These are phyloP conservation scores for Hansfordia pulvinata DNA, from an alignment of 2,329 filamentous ascomycete genomes.

Conservation along the genomic window DNA sequence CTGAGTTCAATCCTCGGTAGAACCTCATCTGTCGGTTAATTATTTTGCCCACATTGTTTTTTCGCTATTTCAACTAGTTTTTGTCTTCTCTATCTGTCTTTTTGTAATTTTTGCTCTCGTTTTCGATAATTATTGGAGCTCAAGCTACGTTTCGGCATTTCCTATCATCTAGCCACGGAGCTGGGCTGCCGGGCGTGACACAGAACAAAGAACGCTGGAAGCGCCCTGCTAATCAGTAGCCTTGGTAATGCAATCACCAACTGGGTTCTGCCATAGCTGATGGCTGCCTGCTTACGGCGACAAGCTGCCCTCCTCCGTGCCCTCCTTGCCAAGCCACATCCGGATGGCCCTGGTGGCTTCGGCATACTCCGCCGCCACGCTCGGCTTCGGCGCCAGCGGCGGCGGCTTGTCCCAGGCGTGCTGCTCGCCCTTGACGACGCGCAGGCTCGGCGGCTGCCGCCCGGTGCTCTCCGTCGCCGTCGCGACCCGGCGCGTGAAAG, in stretches of 20 bases:
- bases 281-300: too few relatives aligned
- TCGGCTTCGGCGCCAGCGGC: slow-evolving; percentile 27
- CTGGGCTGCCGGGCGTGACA: too few relatives aligned
- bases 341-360: slow-evolving; percentile 25
- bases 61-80: too few relatives aligned
- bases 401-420: slow-evolving; percentile 36
- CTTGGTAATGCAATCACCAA: too few relatives aligned
- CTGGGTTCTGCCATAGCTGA: too few relatives aligned
- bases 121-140: too few relatives aligned
- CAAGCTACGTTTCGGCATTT: too few relatives aligned
- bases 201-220: too few relatives aligned
- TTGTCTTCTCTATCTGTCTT: slow-evolving; percentile 1
- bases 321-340: slow-evolving; percentile 17
- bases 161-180: too few relatives aligned
- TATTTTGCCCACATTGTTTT: neutral
- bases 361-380: slow-evolving; percentile 30
- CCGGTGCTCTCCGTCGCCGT: slow-evolving; percentile 3
- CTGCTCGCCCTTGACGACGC: slow-evolving; percentile 29
- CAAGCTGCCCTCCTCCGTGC: neutral
- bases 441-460: slow-evolving; percentile 21
- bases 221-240: too few relatives aligned
- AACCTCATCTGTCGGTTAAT: slow-evolving; percentile 4
- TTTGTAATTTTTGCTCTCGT: neutral
- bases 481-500: slow-evolving; percentile 10
- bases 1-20: slow-evolving; percentile 12